phyloP scores from a whole-genome alignment of 208 protist species.

The Acanthamoeba polyphaga region DNA sequence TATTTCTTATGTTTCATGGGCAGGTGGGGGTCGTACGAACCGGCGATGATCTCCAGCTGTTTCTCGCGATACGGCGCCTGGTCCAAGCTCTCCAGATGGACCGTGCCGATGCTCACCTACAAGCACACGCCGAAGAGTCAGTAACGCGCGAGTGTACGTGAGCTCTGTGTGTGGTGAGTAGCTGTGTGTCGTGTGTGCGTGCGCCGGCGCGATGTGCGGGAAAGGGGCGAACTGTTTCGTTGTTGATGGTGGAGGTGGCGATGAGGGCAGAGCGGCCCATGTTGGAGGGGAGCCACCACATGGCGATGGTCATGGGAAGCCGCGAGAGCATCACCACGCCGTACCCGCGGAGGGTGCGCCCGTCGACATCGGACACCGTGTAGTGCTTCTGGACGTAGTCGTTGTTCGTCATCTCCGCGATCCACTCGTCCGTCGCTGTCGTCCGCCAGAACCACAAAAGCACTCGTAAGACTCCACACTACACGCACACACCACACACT shows the following conservation, averaged over 20 bases:
- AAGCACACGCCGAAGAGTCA: not conserved
- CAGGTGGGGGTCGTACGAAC: too few species aligned
- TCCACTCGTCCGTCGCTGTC: constrained; percentile 17
- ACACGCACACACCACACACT: too few species aligned
- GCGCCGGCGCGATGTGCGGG: too few species aligned
- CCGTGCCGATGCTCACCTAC: constrained; percentile 31
- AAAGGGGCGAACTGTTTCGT: not conserved
- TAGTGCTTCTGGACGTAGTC: not conserved
- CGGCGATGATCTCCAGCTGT: constrained; percentile 32
- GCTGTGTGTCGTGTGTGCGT: too few species aligned
- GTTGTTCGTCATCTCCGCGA: not conserved
- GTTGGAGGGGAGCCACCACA: constrained; percentile 31
- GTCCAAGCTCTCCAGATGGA: constrained; percentile 65
- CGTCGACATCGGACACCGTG: constrained; percentile 5
- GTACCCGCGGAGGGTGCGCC: constrained; percentile 40
- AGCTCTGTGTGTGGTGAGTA: not conserved
- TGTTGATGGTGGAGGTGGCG: constrained; percentile 36
- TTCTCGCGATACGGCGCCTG: not conserved
- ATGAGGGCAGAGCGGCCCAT: constrained; percentile 36
- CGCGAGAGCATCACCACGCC: constrained; percentile 27
- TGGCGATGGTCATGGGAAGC: not conserved
- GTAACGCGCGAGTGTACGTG: too few species aligned
- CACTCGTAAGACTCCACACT: too few species aligned
- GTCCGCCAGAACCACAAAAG: too few species aligned
- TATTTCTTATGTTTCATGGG: too few species aligned